Evolutionary conservation across 2,329 filamentous ascomycete species (phyloP), one percentile per base, ranked within the genome.

Genomic region (Trichoderma sp.): DNA sequence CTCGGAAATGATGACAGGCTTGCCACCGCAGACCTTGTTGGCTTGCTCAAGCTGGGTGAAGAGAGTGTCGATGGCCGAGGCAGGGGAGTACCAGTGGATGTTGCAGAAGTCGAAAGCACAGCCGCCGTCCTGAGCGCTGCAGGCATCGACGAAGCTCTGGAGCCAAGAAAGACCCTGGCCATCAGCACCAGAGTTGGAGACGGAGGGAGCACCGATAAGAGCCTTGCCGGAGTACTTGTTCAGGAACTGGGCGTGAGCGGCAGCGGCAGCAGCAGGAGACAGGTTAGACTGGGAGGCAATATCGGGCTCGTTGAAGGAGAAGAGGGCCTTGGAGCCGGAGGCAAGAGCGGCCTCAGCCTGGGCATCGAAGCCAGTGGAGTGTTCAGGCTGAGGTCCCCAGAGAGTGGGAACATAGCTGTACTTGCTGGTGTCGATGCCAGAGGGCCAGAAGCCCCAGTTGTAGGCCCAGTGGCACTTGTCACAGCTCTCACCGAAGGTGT

Each of bases 291-390:
- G 90, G n/a, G 78, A 78, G 13, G 75, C 75, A 73, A 86, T 85
- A 80, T 93, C 91, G 59, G 89, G 89, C 85, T 93, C 91, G 85
- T 93, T 93, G 87, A 92, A 92, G 79, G 86, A 85, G 77, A 93
- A 85, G 70, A 93, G 80, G 76, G 85, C 84, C 73, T 84, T 86
- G 74, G 86, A 82, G 70, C 90, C 91, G 13, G 79, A 78, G 65
- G 79, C 75, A 73, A 92, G 85, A 73, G 88, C 87, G 17, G 80
- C 78, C 68, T 85, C 78, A 59, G 85, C 89, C 73, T 86, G 84
- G 15, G 73, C 59, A 36, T 77, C 75, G 89, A 90, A 93, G 76
- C 77, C 78, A 68, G 75, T 70, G 70, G 84, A 84, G 79, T 87
- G 84, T 13, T 81, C 79, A 11, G 77, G 70, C 13, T 75, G 75